These are phyloP conservation scores for Claviceps sorghi DNA, from an alignment of 2,329 filamentous ascomycete genomes.

Conservation along the genomic window DNA sequence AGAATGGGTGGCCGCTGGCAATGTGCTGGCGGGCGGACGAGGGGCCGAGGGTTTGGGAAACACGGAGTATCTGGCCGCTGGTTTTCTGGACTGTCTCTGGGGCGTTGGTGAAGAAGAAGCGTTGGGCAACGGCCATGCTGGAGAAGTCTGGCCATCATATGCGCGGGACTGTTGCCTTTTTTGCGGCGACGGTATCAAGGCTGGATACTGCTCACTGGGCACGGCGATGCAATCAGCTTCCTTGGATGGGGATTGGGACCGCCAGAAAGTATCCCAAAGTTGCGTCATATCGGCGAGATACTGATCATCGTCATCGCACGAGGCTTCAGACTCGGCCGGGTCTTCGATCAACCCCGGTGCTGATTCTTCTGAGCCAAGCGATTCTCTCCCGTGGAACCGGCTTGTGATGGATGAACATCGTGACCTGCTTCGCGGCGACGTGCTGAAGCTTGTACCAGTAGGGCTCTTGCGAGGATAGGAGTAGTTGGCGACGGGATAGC, in stretches of 20 bases:
- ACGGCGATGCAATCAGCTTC: conserved; percentile 5
- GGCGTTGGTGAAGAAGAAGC: not conserved
- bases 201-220: conserved; percentile 18
- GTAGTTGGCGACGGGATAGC: conserved; percentile 23
- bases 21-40: conserved; percentile 3
- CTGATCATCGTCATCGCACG: conserved; percentile 35
- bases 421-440: not conserved
- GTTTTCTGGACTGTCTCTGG: conserved; percentile 8
- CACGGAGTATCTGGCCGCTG: conserved; percentile 24
- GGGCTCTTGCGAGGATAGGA: conserved; percentile 22
- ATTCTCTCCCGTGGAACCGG: conserved; percentile 3
- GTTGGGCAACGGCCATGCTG: conserved; percentile 16
- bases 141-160: conserved; percentile 7
- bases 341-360: conserved; percentile 36
- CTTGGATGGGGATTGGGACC: not conserved
- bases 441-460: conserved; percentile 4
- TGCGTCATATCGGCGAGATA: conserved; percentile 30
- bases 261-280: conserved; percentile 39
- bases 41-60: conserved; percentile 21
- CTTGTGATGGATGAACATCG: conserved; percentile 2
- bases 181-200: conserved; percentile 18
- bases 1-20: not conserved
- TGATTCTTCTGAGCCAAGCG: conserved; percentile 31
- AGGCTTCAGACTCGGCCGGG: conserved; percentile 34
- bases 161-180: conserved; percentile 1